A percentile compares a stretch with the other conserved stretches of the same genome.
Evolutionary conservation across 805 yeast species (phyloP).

Genomic region (Schwanniomyces polymorphus): DNA sequence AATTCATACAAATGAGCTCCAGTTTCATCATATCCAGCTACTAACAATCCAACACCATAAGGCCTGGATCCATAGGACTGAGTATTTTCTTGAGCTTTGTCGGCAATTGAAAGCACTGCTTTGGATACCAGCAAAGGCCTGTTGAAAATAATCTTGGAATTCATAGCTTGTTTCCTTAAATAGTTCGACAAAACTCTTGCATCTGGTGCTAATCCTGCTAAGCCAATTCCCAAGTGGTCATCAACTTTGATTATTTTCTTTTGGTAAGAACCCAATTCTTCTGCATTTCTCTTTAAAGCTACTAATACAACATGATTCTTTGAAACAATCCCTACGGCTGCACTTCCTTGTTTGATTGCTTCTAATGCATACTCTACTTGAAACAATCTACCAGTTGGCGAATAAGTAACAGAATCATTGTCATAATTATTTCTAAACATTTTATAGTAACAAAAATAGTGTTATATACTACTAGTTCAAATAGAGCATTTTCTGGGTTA

Average conservation of each 20-base stretch:
- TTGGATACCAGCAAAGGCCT: slow-evolving; percentile 80
- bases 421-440: slow-evolving; percentile 97
- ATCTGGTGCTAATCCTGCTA: slow-evolving; percentile 98
- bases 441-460: background rate
- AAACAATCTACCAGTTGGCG: slow-evolving; percentile 91
- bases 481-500: background rate
- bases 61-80: slow-evolving; percentile 97
- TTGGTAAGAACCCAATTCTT: slow-evolving; percentile 95
- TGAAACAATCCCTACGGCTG: slow-evolving; percentile 92
- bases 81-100: slow-evolving; percentile 95
- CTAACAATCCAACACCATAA: slow-evolving; percentile 92
- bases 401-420: slow-evolving; percentile 96
- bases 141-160: slow-evolving; percentile 79
- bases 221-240: slow-evolving; percentile 89
- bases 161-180: slow-evolving; percentile 88
- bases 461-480: background rate
- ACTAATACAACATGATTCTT: slow-evolving; percentile 86
- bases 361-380: slow-evolving; percentile 88
- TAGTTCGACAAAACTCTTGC: slow-evolving; percentile 91
- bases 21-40: slow-evolving; percentile 88
- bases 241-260: slow-evolving; percentile 90
- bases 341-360: slow-evolving; percentile 97
- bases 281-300: slow-evolving; percentile 94
- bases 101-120: slow-evolving; percentile 86
- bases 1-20: slow-evolving; percentile 95